Conservation (phyloP, 805 yeast genomes). For the Brettanomyces bruxellensis region DNA sequence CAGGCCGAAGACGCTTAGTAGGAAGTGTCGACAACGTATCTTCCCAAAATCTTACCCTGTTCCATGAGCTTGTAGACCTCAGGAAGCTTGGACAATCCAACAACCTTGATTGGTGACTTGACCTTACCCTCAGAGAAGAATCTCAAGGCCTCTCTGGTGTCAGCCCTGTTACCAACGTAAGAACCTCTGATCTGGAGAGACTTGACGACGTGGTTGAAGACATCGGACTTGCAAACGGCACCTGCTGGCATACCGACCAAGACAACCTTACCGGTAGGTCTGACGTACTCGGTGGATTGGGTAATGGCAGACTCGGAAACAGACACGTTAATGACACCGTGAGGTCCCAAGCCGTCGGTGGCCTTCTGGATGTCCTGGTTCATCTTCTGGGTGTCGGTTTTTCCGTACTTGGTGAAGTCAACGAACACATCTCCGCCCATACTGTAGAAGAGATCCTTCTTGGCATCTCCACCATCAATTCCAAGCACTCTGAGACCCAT, state of each 20-base stretch:
- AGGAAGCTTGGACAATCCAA: slow-evolving; percentile 43
- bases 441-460: slow-evolving; percentile 28
- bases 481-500: slow-evolving; percentile 41
- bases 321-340: slow-evolving; percentile 44
- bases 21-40: slow-evolving; percentile 55
- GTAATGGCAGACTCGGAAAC: slow-evolving; percentile 41
- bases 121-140: slow-evolving; percentile 45
- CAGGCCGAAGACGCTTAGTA: slow-evolving; percentile 7
- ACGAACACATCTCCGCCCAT: slow-evolving; percentile 40
- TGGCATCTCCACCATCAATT: slow-evolving; percentile 41
- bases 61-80: slow-evolving; percentile 46
- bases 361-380: slow-evolving; percentile 30
- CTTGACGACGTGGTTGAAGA: slow-evolving; percentile 46
- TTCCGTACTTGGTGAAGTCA: slow-evolving; percentile 30
- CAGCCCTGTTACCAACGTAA: slow-evolving; percentile 54
- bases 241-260: slow-evolving; percentile 57
- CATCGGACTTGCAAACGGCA: slow-evolving; percentile 43
- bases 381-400: slow-evolving; percentile 26
- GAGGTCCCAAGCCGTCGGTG: slow-evolving; percentile 41
- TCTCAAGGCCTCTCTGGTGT: slow-evolving; percentile 49
- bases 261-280: slow-evolving; percentile 50
- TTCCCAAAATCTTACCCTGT: slow-evolving; percentile 52
- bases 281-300: slow-evolving; percentile 32
- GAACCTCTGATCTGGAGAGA: slow-evolving; percentile 48
- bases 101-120: slow-evolving; percentile 45